These are phyloP conservation scores for Leptographium flavum DNA, from an alignment of 2,329 filamentous ascomycete species.

Conservation along the genomic window DNA sequence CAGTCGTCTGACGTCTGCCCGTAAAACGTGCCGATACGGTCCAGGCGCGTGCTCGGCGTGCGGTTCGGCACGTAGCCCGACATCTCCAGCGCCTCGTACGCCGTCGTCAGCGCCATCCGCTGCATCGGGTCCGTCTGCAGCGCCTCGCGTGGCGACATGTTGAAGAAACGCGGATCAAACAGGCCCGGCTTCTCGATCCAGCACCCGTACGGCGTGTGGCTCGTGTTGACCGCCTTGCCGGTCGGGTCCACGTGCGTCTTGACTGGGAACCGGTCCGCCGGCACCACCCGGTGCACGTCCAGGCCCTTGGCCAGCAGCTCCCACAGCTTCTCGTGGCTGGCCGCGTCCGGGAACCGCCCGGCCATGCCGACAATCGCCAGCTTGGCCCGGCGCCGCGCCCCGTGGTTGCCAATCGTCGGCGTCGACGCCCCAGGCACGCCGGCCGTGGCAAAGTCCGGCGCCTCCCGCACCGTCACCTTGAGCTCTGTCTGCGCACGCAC, in stretches of 20 bases:
- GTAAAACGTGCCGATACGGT: slow-evolving; percentile 58
- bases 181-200: slow-evolving; percentile 61
- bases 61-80: slow-evolving; percentile 62
- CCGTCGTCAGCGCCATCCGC: slow-evolving; percentile 58
- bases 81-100: slow-evolving; percentile 73
- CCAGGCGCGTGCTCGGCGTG: slow-evolving; percentile 51
- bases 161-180: slow-evolving; percentile 77
- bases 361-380: slow-evolving; percentile 78
- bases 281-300: slow-evolving; percentile 56
- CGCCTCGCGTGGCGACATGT: slow-evolving; percentile 66
- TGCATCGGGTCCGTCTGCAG: slow-evolving; percentile 72
- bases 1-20: slow-evolving; percentile 65
- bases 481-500: slow-evolving; percentile 27
- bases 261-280: slow-evolving; percentile 59
- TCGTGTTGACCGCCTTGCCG: slow-evolving; percentile 62
- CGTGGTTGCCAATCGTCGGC: slow-evolving; percentile 31
- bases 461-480: slow-evolving; percentile 25
- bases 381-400: slow-evolving; percentile 41
- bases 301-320: slow-evolving; percentile 60
- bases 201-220: slow-evolving; percentile 62
- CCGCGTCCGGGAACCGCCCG: slow-evolving; percentile 61
- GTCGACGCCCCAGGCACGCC: slow-evolving; percentile 11
- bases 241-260: slow-evolving; percentile 57
- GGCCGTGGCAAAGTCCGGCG: slow-evolving; percentile 19
- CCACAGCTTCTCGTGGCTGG: slow-evolving; percentile 59